Percentiles rank a stretch among this genome's conserved stretches.
Conservation (phyloP, 2,329 filamentous ascomycete species). For the Fusarium burgessii region DNA sequence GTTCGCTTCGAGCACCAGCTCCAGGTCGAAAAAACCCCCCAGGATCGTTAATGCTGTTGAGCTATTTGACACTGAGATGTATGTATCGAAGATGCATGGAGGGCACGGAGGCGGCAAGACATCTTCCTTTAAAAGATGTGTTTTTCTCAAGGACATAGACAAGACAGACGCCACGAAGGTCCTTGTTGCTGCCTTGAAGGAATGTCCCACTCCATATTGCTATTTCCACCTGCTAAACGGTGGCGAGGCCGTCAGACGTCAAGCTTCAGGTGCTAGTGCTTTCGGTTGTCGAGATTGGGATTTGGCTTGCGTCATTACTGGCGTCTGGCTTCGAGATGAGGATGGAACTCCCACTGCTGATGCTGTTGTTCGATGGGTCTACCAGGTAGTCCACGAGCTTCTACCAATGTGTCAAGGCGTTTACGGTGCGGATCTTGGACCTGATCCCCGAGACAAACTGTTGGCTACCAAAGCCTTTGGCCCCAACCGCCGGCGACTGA, state of each 20-base stretch:
- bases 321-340: slow-evolving; percentile 68
- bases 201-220: slow-evolving; percentile 64
- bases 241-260: slow-evolving; percentile 62
- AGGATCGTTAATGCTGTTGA: slow-evolving; percentile 60
- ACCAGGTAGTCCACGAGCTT: slow-evolving; percentile 60
- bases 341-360: slow-evolving; percentile 58
- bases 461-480: slow-evolving; percentile 69
- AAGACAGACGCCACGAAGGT: slow-evolving; percentile 46
- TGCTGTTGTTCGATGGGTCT: slow-evolving; percentile 66
- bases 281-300: slow-evolving; percentile 74
- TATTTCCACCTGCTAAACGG: slow-evolving; percentile 74
- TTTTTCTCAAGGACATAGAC: slow-evolving; percentile 67
- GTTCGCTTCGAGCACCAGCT: neutral
- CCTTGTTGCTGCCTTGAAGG: slow-evolving; percentile 60
- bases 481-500: slow-evolving; percentile 62
- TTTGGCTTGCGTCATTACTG: slow-evolving; percentile 73
- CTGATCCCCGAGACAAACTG: slow-evolving; percentile 66
- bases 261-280: slow-evolving; percentile 61
- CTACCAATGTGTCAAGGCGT: slow-evolving; percentile 63
- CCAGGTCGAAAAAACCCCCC: neutral
- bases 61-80: slow-evolving; percentile 71
- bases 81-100: slow-evolving; percentile 69
- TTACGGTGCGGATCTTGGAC: slow-evolving; percentile 73
- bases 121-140: slow-evolving; percentile 72
- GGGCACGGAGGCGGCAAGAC: slow-evolving; percentile 70